These are phyloP conservation scores for Carallia pectinifolia DNA, from an alignment of 345 rosid species.

Conservation along the genomic window DNA sequence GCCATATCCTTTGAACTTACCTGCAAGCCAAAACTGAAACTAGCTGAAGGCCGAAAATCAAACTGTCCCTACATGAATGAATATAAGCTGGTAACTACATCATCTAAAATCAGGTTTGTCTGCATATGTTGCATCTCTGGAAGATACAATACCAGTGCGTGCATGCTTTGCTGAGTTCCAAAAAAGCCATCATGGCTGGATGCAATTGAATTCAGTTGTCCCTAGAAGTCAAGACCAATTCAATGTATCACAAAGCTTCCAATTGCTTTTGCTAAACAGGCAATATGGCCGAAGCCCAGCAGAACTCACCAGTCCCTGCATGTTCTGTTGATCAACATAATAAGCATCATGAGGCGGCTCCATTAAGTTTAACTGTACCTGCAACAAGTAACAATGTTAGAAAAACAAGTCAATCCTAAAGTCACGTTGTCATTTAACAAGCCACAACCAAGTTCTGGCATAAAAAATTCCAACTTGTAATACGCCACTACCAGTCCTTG, in stretches of 20 bases:
- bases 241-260: neutral
- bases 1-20: constrained; percentile 25
- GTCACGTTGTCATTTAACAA: neutral
- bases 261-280: neutral
- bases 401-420: constrained; percentile 6
- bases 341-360: constrained; percentile 69
- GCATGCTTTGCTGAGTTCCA: constrained; percentile 49
- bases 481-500: constrained; percentile 49
- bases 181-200: constrained; percentile 47
- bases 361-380: constrained; percentile 59
- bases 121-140: neutral
- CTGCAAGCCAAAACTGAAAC: constrained; percentile 57
- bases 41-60: constrained; percentile 57
- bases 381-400: constrained; percentile 23
- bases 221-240: constrained; percentile 32
- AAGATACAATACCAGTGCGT: constrained; percentile 45
- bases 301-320: constrained; percentile 50
- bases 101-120: constrained; percentile 4
- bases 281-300: neutral
- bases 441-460: neutral
- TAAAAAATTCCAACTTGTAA: neutral
- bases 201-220: constrained; percentile 49
- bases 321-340: constrained; percentile 52
- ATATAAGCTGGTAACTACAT: constrained; percentile 5
- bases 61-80: constrained; percentile 43